Conservation (phyloP, 73 alveolate species). For the Paramecium primaurelia region DNA sequence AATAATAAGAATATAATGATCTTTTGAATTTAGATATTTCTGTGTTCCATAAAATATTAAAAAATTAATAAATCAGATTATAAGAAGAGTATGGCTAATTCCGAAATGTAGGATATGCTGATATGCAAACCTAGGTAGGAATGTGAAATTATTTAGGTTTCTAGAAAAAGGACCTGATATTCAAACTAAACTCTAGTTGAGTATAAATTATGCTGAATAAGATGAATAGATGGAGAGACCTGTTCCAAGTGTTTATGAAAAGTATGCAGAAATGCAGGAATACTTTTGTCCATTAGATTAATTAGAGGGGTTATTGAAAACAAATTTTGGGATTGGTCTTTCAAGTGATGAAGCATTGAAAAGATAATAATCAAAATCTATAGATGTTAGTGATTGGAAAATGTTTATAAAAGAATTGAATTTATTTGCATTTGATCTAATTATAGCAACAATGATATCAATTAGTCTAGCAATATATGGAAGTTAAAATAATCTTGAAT, state of each 20-base stretch:
- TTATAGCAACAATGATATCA: not conserved
- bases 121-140: not conserved
- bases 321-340: not conserved
- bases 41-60: not conserved
- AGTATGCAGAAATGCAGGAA: conserved; percentile 43
- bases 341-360: not conserved
- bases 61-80: not conserved
- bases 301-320: not conserved
- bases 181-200: not conserved
- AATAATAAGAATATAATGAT: not conserved
- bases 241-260: not conserved
- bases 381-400: conserved; percentile 6
- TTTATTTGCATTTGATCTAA: conserved; percentile 6
- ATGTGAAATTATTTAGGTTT: not conserved
- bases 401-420: conserved; percentile 19
- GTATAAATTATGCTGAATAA: not conserved
- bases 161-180: conserved; percentile 25
- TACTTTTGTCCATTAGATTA: conserved; percentile 20
- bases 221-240: not conserved
- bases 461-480: conserved; percentile 30
- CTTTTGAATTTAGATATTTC: not conserved
- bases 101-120: not conserved
- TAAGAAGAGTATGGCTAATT: not conserved
- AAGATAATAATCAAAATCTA: not conserved
- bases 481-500: not conserved